Conservation (phyloP, 140 eudicot species). For the Anethum foeniculum region DNA sequence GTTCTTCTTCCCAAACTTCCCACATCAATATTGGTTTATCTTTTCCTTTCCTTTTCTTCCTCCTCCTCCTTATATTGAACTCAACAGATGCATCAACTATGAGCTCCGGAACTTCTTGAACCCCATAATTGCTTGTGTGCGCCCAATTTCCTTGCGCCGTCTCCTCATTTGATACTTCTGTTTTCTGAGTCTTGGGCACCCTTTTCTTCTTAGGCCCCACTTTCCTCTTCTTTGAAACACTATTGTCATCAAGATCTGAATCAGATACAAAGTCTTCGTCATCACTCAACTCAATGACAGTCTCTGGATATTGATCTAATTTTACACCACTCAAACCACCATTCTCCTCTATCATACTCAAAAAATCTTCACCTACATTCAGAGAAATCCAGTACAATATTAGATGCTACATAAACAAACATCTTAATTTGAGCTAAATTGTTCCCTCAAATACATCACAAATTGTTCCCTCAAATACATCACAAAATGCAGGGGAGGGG, state of each 20-base stretch:
- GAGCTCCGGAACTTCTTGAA: not conserved
- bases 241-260: conserved; percentile 2
- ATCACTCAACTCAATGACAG: not conserved
- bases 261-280: not conserved
- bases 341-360: conserved; percentile 13
- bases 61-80: not conserved
- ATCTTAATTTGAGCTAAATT: not conserved
- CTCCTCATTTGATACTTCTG: not conserved
- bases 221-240: conserved; percentile 34
- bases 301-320: conserved; percentile 5
- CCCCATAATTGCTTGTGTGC: conserved; percentile 6
- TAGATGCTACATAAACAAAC: conserved; percentile 5
- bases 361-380: conserved; percentile 27
- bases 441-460: conserved; percentile 7
- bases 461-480: not conserved
- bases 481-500: not conserved
- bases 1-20: conserved; percentile 84
- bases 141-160: conserved; percentile 7
- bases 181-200: not conserved
- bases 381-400: conserved; percentile 7
- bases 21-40: conserved; percentile 47
- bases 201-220: conserved; percentile 10
- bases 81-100: conserved; percentile 11
- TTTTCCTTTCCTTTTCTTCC: conserved; percentile 25
- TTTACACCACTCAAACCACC: conserved; percentile 18